These are phyloP conservation scores for Termitomyces sp. DNA, from an alignment of 768 basidiomycete genomes.

Conservation along the genomic window DNA sequence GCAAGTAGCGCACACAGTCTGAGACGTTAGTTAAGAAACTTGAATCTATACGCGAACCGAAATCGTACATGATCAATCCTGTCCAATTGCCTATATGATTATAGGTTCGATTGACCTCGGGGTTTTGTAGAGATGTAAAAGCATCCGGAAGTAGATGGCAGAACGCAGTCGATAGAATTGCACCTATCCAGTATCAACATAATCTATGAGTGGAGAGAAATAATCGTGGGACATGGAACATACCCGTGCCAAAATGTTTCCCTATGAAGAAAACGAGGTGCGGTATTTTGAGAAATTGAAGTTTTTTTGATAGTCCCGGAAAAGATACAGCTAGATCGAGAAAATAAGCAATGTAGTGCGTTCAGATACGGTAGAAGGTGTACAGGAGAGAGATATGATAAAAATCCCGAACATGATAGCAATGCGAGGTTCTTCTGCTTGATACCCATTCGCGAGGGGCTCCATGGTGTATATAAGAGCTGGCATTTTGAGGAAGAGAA, in stretches of 20 bases:
- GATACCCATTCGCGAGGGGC: not conserved
- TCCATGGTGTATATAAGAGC: not conserved
- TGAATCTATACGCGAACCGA: not conserved
- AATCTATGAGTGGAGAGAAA: not conserved
- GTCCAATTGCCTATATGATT: constrained; percentile 48
- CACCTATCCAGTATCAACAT: constrained; percentile 36
- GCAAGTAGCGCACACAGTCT: constrained; percentile 59
- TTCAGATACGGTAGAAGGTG: not conserved
- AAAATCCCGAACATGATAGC: constrained; percentile 49
- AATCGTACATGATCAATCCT: constrained; percentile 70
- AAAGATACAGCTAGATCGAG: constrained; percentile 56
- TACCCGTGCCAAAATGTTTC: constrained; percentile 81
- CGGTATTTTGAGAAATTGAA: constrained; percentile 54
- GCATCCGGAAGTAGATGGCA: constrained; percentile 77
- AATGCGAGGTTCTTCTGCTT: constrained; percentile 12
- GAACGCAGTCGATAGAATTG: constrained; percentile 80
- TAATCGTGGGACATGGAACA: not conserved
- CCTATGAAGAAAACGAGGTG: constrained; percentile 74
- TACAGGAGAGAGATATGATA: constrained; percentile 59
- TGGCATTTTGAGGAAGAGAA: not conserved
- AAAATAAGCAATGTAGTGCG: not conserved
- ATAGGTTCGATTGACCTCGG: constrained; percentile 39
- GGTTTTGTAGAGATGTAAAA: constrained; percentile 51
- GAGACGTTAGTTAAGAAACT: not conserved
- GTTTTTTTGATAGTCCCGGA: constrained; percentile 54